Evolutionary conservation across 495 filamentous ascomycete species (phyloP), one percentile per base, ranked within the genome.

Genomic region (Aspergillus affinis): DNA sequence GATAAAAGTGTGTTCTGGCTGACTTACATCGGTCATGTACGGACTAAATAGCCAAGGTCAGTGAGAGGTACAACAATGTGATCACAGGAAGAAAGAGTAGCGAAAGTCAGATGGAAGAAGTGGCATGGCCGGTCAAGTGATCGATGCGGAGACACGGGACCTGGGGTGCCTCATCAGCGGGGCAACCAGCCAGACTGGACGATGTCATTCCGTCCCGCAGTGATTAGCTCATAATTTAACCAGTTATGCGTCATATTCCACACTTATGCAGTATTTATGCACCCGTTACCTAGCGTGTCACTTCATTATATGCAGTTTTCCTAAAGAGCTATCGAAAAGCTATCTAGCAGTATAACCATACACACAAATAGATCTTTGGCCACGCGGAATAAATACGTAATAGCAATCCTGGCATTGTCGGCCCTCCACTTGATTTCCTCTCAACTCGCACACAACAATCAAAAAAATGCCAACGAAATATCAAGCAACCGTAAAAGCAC

Each of bases 111-210:
- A 53, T 12, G 49, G 21, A 19, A 51, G 21, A 26, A 29, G 27
- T 3, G 50, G 27, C 20, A 8, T 48, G 23, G 46, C 20, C 10
- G 12, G 47, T 26, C 47, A 49, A 26, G 47, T 49, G 47, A 48
- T 48, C 46, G 20, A 48, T 49, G 47, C 47, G 47, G 47, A 26
- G 47, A 21, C 47, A 49, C 47, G 47, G 47, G 47, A 49, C 21
- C n/a, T 13, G 46, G 47, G 47, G 47, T 20, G 21, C 19, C 47
- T 49, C 47, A 49, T 20, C 18, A 15, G 47, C 47, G 47, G 47
- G 47, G 47, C 47, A 49, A 49, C 47, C 6, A 32, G 7, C 30
- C 23, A 26, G 23, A 12, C 4, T 49, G 47, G 21, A 49, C 47
- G 47, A 20, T 17, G 18, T 49, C 17, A 17, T 6, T 0, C 18